These are phyloP conservation scores for Chiua sp. DNA, from an alignment of 1,284 basidiomycete genomes.

Conservation along the genomic window DNA sequence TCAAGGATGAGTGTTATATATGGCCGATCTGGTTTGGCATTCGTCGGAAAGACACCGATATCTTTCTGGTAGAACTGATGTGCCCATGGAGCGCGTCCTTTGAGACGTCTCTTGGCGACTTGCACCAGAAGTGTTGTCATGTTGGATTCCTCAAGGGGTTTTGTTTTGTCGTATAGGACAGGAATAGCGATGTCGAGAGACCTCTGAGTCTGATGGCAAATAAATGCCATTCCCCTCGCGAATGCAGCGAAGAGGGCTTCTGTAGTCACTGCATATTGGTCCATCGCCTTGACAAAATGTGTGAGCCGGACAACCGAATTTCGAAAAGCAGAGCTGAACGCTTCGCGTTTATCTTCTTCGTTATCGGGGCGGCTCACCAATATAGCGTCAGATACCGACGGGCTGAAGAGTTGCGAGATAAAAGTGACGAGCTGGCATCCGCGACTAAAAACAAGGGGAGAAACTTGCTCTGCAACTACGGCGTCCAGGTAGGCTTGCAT, in stretches of 20 bases:
- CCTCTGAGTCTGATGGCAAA: neutral
- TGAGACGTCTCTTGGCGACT: neutral
- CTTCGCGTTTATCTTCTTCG: neutral
- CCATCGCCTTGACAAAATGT: constrained; percentile 3
- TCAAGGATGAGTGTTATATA: too few relatives aligned
- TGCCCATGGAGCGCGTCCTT: too few relatives aligned
- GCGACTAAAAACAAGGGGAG: neutral
- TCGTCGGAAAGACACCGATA: too few relatives aligned
- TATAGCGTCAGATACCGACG: too few relatives aligned
- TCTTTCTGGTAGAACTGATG: too few relatives aligned
- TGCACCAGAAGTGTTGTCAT: constrained; percentile 1
- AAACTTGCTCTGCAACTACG: neutral
- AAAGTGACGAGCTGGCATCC: constrained; percentile 1
- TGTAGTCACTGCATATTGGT: neutral
- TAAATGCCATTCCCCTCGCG: neutral
- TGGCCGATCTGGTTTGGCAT: too few relatives aligned
- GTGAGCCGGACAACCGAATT: constrained; percentile 4
- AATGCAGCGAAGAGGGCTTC: neutral
- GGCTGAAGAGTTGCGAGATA: neutral
- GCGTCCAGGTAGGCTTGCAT: constrained; percentile 1
- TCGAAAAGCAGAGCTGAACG: neutral
- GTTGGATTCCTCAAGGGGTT: neutral
- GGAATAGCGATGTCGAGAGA: neutral
- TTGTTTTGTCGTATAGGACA: neutral
- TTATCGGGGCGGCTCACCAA: neutral